Evolutionary conservation across 1,139 yeast genomes (phyloP).

Genomic region (Saccharomyces hybrid): DNA sequence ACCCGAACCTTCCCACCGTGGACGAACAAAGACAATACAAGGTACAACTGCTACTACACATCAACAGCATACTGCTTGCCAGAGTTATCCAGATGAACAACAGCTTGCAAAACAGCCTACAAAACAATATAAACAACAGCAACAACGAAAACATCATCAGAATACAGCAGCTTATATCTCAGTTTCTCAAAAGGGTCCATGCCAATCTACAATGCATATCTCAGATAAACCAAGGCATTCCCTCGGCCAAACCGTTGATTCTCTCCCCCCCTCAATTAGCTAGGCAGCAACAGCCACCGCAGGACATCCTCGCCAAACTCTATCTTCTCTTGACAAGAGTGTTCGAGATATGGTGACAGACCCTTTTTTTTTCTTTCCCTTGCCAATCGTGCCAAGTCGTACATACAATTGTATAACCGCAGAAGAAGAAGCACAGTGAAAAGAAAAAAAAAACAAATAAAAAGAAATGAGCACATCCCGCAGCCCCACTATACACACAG

Average conservation of each 20-base stretch:
- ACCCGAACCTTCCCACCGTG: neutral
- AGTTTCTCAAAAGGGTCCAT: constrained; percentile 30
- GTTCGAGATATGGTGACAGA: constrained; percentile 29
- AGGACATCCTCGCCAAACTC: constrained; percentile 29
- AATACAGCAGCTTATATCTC: constrained; percentile 20
- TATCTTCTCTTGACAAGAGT: constrained; percentile 29
- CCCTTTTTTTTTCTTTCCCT: neutral
- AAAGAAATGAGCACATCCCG: no score
- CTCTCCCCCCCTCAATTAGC: constrained; percentile 25
- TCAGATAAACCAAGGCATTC: constrained; percentile 29
- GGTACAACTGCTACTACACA: constrained; percentile 30
- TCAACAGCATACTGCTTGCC: constrained; percentile 29
- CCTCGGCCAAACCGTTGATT: constrained; percentile 24
- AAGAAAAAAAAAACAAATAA: no score
- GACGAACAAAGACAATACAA: constrained; percentile 29
- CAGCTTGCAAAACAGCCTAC: constrained; percentile 4
- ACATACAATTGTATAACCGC: neutral
- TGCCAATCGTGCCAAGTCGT: neutral
- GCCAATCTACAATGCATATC: constrained; percentile 32
- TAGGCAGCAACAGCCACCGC: constrained; percentile 17
- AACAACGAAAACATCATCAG: constrained; percentile 3
- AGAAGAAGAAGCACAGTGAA: neutral
- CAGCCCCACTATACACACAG: no score
- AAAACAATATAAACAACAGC: constrained; percentile 9
- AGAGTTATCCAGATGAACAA: constrained; percentile 24